phyloP scores from a whole-genome alignment of 495 filamentous ascomycete species.

The Penicillium crystallinum region DNA sequence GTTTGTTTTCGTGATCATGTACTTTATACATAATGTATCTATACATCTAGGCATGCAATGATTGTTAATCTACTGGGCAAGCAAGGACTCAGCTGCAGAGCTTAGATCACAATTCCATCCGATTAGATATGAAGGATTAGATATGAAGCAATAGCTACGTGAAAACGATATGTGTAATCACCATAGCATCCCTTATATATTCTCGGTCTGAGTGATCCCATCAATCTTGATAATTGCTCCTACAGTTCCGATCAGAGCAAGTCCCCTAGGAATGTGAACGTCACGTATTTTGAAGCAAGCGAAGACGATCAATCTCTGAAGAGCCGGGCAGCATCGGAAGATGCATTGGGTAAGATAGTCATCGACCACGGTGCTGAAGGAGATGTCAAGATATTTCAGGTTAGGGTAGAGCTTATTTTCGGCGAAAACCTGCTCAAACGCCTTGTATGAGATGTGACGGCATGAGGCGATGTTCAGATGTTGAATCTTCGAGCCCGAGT shows the following conservation, averaged over 20 bases:
- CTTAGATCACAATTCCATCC: no score
- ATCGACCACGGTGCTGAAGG: slow-evolving; percentile 69
- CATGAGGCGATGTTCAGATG: slow-evolving; percentile 71
- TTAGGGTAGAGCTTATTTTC: slow-evolving; percentile 55
- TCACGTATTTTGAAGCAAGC: slow-evolving; percentile 74
- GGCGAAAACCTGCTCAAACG: slow-evolving; percentile 67
- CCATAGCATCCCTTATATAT: slow-evolving; percentile 2
- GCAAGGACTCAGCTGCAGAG: no score
- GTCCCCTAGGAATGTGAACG: slow-evolving; percentile 62
- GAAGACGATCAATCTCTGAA: slow-evolving; percentile 73
- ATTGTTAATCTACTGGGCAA: no score
- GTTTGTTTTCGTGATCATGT: no score
- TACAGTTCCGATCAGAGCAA: slow-evolving; percentile 63
- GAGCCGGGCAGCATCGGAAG: slow-evolving; percentile 65
- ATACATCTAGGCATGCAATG: no score
- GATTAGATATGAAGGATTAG: no score
- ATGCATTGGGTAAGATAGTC: slow-evolving; percentile 69
- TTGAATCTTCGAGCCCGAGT: slow-evolving; percentile 61
- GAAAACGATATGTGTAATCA: not conserved
- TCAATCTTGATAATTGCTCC: slow-evolving; percentile 43
- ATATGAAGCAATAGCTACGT: no score
- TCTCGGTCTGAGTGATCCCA: slow-evolving; percentile 30
- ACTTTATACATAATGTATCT: no score
- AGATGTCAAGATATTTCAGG: slow-evolving; percentile 66
- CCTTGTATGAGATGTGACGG: slow-evolving; percentile 63